These are phyloP conservation scores for Oropetium thomaeum DNA, from an alignment of 176 grass and related monocot species.

Conservation along the genomic window DNA sequence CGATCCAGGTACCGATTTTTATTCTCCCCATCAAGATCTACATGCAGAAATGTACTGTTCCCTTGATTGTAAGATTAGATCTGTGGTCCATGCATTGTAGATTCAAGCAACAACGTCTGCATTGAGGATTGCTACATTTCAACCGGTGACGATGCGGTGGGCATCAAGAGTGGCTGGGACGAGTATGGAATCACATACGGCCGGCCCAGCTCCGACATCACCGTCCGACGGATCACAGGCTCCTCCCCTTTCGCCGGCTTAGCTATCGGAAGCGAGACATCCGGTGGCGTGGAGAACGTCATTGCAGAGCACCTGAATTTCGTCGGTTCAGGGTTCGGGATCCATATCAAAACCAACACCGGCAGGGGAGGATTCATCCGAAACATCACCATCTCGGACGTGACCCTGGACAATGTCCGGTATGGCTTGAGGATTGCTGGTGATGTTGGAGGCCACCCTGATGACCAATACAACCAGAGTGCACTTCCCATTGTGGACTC, in stretches of 20 bases:
- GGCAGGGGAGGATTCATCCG: conserved; percentile 90
- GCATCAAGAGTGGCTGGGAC: conserved; percentile 95
- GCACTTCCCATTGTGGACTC: conserved; percentile 59
- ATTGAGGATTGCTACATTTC: conserved; percentile 93
- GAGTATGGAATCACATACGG: conserved; percentile 82
- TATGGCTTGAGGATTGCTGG: conserved; percentile 66
- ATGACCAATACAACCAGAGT: conserved; percentile 55
- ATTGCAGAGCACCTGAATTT: conserved; percentile 74
- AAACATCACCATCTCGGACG: conserved; percentile 70
- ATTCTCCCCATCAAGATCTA: conserved; percentile 5
- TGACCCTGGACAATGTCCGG: conserved; percentile 58
- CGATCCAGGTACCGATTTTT: conserved; percentile 69
- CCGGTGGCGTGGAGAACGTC: conserved; percentile 71
- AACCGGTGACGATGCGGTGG: conserved; percentile 77
- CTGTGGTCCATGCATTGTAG: conserved; percentile 38
- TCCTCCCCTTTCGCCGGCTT: conserved; percentile 76
- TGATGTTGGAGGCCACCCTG: conserved; percentile 72
- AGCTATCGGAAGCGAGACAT: conserved; percentile 74
- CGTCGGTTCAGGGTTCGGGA: conserved; percentile 55
- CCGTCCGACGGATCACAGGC: conserved; percentile 60
- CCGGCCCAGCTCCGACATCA: conserved; percentile 67
- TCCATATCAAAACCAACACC: conserved; percentile 87
- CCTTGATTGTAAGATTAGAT: not conserved
- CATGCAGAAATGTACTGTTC: not conserved
- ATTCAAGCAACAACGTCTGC: conserved; percentile 86